phyloP scores from a whole-genome alignment of 208 protist genomes.

The Vickermania ingenoplastis region DNA sequence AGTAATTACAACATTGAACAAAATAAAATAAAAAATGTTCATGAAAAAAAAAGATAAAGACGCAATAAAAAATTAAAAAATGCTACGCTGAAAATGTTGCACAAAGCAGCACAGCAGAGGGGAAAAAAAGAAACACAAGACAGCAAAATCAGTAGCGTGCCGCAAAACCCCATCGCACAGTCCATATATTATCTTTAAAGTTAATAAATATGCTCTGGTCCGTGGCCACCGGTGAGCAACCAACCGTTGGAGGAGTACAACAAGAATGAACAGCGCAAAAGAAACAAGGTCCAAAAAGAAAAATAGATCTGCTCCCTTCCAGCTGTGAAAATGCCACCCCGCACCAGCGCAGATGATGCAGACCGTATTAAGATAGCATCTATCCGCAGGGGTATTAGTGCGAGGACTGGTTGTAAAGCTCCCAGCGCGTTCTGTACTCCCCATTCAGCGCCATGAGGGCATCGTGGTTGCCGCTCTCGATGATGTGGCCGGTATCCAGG shows the following conservation, averaged over 20 bases:
- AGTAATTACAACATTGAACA: too few species aligned
- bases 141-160: too few species aligned
- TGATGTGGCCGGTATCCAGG: slow-evolving; percentile 52
- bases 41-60: background rate
- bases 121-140: background rate
- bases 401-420: slow-evolving; percentile 35
- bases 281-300: background rate
- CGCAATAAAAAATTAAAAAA: background rate
- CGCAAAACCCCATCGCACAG: too few species aligned
- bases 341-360: background rate
- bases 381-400: too few species aligned
- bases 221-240: too few species aligned
- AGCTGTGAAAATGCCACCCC: too few species aligned
- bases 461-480: slow-evolving; percentile 69
- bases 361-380: slow-evolving; percentile 4
- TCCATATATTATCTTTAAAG: too few species aligned
- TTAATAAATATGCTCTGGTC: too few species aligned
- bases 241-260: background rate
- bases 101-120: background rate
- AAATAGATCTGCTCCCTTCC: too few species aligned
- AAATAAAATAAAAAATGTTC: background rate
- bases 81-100: background rate
- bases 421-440: slow-evolving; percentile 59
- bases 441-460: slow-evolving; percentile 60
- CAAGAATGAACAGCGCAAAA: background rate